Conservation (phyloP, 2,329 filamentous ascomycete genomes). For the Fusarium goolgardi region DNA sequence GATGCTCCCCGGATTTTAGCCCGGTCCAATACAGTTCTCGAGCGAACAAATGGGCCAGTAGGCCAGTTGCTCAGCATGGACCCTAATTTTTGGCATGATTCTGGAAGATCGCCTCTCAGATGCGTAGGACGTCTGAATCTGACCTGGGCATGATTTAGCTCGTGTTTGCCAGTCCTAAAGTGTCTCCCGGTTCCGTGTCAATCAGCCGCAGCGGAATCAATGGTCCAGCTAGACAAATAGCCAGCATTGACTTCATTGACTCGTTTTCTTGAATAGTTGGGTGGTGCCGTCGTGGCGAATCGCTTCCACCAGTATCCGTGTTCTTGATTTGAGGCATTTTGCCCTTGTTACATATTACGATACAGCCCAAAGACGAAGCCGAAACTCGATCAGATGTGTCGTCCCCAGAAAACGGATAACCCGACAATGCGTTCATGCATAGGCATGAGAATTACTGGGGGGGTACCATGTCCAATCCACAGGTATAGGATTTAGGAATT, state of each 20-base stretch:
- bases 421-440: constrained; percentile 44
- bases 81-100: constrained; percentile 47
- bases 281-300: constrained; percentile 21
- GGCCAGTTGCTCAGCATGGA: constrained; percentile 29
- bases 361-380: not conserved
- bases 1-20: constrained; percentile 52
- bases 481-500: constrained; percentile 28
- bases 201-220: constrained; percentile 20
- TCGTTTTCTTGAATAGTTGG: constrained; percentile 5
- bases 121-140: constrained; percentile 6
- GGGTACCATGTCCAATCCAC: constrained; percentile 30
- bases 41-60: constrained; percentile 34
- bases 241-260: constrained; percentile 6
- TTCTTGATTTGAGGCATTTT: not conserved
- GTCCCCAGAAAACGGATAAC: constrained; percentile 29
- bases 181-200: constrained; percentile 28
- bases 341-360: not conserved
- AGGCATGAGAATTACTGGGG: constrained; percentile 22
- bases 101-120: constrained; percentile 48
- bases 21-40: constrained; percentile 40
- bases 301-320: not conserved
- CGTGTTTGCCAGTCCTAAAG: constrained; percentile 32
- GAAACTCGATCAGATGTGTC: constrained; percentile 24
- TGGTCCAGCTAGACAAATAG: constrained; percentile 18
- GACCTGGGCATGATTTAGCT: constrained; percentile 21